Percentiles rank a stretch among this genome's conserved stretches.
These are phyloP conservation scores for Alternaria incomplexa DNA, from an alignment of 2,329 filamentous ascomycete genomes.

Conservation along the genomic window DNA sequence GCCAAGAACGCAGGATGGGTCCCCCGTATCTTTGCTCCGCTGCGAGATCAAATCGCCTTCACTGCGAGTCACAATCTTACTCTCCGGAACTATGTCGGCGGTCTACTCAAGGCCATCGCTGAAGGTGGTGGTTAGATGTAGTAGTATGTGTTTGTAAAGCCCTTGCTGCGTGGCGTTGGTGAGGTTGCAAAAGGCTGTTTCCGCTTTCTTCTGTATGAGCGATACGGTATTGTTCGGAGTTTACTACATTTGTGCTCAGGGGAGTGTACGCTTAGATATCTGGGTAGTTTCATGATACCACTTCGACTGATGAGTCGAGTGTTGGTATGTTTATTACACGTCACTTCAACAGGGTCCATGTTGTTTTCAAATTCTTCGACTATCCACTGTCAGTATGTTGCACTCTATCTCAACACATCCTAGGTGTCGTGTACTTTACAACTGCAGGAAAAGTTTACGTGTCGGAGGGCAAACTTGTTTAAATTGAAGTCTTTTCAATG, in stretches of 20 bases:
- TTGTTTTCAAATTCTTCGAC: no score
- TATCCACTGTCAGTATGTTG: neutral
- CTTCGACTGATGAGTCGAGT: neutral
- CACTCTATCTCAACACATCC: neutral
- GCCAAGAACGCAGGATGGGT: conserved; percentile 67
- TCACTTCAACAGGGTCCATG: neutral
- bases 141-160: neutral
- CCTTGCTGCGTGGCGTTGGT: neutral
- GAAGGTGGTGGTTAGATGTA: conserved; percentile 36
- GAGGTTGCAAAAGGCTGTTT: neutral
- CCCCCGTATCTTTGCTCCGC: conserved; percentile 69
- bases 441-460: no score
- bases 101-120: conserved; percentile 44
- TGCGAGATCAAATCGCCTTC: conserved; percentile 69
- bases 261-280: neutral
- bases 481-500: neutral
- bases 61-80: conserved; percentile 70
- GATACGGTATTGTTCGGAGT: neutral
- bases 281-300: neutral
- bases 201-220: neutral
- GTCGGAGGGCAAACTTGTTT: no score
- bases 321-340: neutral
- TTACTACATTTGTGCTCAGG: neutral
- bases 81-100: conserved; percentile 47
- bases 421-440: neutral